Evolutionary conservation across 495 filamentous ascomycete genomes (phyloP).

Genomic region (Neurospora terricola): DNA sequence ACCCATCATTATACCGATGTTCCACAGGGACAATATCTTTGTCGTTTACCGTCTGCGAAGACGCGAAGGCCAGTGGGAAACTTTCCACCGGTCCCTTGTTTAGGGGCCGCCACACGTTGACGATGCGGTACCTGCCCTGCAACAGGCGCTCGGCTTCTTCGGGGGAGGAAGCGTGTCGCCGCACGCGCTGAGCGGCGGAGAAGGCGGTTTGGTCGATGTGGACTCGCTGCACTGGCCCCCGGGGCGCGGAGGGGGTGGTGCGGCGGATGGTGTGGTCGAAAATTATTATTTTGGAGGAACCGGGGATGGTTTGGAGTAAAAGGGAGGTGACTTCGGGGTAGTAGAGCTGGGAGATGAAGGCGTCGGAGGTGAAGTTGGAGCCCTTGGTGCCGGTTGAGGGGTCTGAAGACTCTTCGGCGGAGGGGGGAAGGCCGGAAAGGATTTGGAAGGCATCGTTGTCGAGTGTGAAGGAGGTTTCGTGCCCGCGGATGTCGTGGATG

Average conservation of each 20-base stretch:
- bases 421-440: constrained; percentile 37
- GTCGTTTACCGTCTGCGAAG: constrained; percentile 46
- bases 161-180: constrained; percentile 42
- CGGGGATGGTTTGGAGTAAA: constrained; percentile 53
- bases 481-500: constrained; percentile 63
- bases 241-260: constrained; percentile 35
- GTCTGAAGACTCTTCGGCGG: constrained; percentile 18
- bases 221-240: constrained; percentile 57
- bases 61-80: constrained; percentile 62
- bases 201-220: constrained; percentile 76
- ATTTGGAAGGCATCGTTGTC: constrained; percentile 66
- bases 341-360: constrained; percentile 54
- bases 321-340: constrained; percentile 66
- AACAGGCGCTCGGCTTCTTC: constrained; percentile 48
- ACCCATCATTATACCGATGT: constrained; percentile 60
- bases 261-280: constrained; percentile 91
- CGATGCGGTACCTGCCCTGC: constrained; percentile 58
- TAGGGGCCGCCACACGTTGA: constrained; percentile 83
- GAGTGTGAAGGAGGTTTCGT: constrained; percentile 54
- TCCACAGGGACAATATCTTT: constrained; percentile 60
- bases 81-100: constrained; percentile 58
- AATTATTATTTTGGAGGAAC: constrained; percentile 52
- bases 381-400: background rate
- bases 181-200: constrained; percentile 56
- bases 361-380: constrained; percentile 52